Percentiles rank a stretch among this genome's conserved stretches.
Conservation (phyloP, 1,139 yeast species). For the Geotrichum australiense region DNA sequence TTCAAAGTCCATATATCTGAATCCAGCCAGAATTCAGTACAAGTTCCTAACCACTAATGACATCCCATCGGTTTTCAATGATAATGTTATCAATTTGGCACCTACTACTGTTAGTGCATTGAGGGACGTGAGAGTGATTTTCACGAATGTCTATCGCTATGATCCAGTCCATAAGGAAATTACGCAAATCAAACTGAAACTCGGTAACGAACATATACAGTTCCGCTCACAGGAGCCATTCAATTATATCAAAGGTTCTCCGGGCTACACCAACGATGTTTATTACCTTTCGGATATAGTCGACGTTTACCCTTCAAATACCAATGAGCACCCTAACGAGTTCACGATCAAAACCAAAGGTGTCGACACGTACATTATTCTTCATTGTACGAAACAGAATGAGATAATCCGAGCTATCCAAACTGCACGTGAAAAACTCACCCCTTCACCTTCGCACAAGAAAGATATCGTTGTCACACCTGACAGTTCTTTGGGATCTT, state of each 20-base stretch:
- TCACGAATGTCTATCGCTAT: conserved; percentile 18
- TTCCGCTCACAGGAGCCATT: conserved; percentile 45
- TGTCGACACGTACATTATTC: conserved; percentile 18
- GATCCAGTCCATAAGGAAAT: conserved; percentile 14
- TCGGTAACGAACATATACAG: conserved; percentile 68
- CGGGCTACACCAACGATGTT: conserved; percentile 27
- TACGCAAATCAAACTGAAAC: conserved; percentile 45
- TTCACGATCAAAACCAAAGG: conserved; percentile 47
- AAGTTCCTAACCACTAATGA: conserved; percentile 25
- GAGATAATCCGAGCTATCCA: conserved; percentile 29
- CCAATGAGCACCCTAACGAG: conserved; percentile 39
- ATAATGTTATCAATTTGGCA: conserved; percentile 24
- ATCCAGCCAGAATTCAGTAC: conserved; percentile 26
- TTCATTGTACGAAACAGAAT: conserved; percentile 20
- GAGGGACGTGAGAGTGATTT: conserved; percentile 25
- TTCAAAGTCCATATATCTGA: conserved; percentile 23
- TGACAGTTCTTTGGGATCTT: conserved; percentile 17
- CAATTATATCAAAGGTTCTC: conserved; percentile 38
- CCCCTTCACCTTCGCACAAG: conserved; percentile 6
- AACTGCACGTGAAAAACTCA: conserved; percentile 23
- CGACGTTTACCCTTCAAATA: conserved; percentile 47
- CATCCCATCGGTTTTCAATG: conserved; percentile 23
- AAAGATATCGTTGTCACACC: conserved; percentile 6
- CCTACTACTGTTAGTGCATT: conserved; percentile 22
- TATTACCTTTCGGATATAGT: conserved; percentile 36